A percentile compares a stretch with the other conserved stretches of the same genome.
Conservation (phyloP, 2,329 filamentous ascomycete species). For the Malbranchea zuffiana region DNA sequence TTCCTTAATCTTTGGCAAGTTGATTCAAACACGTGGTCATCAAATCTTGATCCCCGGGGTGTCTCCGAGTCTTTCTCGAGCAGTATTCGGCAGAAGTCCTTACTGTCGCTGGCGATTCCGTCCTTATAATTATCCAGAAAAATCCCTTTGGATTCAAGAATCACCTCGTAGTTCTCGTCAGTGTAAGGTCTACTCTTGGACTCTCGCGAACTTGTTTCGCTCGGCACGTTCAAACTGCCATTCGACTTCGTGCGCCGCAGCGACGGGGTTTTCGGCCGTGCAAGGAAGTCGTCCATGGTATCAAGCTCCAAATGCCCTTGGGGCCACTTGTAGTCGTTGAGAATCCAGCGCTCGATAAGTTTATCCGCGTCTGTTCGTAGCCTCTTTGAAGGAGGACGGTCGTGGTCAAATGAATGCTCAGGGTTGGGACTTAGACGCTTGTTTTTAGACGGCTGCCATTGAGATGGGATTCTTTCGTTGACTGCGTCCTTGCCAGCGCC, state of each 20-base stretch:
- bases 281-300: slow-evolving; percentile 16
- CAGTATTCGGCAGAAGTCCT: slow-evolving; percentile 18
- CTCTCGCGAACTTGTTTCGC: slow-evolving; percentile 17
- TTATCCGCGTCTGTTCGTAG: slow-evolving; percentile 14
- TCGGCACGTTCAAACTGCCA: slow-evolving; percentile 12
- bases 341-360: slow-evolving; percentile 21
- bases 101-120: slow-evolving; percentile 19
- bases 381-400: slow-evolving; percentile 7
- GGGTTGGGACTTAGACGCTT: too few relatives aligned
- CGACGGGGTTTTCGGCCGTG: slow-evolving; percentile 21
- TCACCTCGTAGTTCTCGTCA: slow-evolving; percentile 13
- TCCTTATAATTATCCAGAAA: slow-evolving; percentile 15
- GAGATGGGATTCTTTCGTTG: too few relatives aligned
- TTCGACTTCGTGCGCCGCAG: slow-evolving; percentile 18
- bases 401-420: too few relatives aligned
- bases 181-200: slow-evolving; percentile 15
- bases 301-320: slow-evolving; percentile 18
- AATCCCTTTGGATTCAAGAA: slow-evolving; percentile 16
- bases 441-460: too few relatives aligned
- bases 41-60: slow-evolving; percentile 24
- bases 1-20: slow-evolving; percentile 22
- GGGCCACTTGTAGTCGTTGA: slow-evolving; percentile 17
- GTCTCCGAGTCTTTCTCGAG: slow-evolving; percentile 20
- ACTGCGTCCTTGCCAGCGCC: too few relatives aligned
- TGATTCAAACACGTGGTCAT: slow-evolving; percentile 25